Base-by-base conservation (phyloP, 2,329 filamentous ascomycete genomes). In the Akanthomyces uredinophilus region DNA sequence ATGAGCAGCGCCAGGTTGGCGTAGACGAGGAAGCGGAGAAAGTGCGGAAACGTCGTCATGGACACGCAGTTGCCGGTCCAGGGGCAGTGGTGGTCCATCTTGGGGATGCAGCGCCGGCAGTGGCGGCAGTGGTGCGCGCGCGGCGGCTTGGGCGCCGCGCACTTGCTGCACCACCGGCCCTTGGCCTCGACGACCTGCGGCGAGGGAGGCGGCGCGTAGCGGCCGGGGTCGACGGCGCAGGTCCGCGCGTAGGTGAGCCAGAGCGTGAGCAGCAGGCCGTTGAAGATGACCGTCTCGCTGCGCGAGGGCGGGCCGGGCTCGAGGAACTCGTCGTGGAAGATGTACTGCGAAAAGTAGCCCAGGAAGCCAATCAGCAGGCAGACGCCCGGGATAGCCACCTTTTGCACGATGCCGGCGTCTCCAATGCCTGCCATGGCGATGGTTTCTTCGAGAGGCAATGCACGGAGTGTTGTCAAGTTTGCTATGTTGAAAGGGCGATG, bases 41-140 rank as follows among this genome's bases (percentile, higher is more conserved):
- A 95, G 76, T 94, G 88, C 8, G 91, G 91, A 69, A 92, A 90
- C 1, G 89, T 93, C 64, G 87, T 87, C 73, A 92, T 84, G 14
- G 89, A 92, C 59, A 95, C 89, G 77, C 91, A 96, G 75, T 93
- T 94, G 64, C 77, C 79, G 4, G 90, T 94, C 91, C 91, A 95
- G 3, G 91, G 90, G 71, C 91, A 95, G 77, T 96, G 90, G 75
- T 92, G 89, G 76, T 93, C 90, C 90, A 93, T 93, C 75, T 86
- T 89, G 43, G 89, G 88, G 54, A 92, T 84, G 73, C 90, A 92
- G 68, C 87, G 85, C 66, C 79, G 79, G 76, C 91, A 96, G 67
- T 84, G 83, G 65, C 87, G 87, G 77, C 91, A 96, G 78, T 96
- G 91, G 79, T 95, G 91, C 1, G 90, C 85, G 66, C 91, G 81